Evolutionary conservation across 2,329 filamentous ascomycete genomes (phyloP), one percentile per base, ranked within the genome.

Genomic region (Huntiella bhutanensis): DNA sequence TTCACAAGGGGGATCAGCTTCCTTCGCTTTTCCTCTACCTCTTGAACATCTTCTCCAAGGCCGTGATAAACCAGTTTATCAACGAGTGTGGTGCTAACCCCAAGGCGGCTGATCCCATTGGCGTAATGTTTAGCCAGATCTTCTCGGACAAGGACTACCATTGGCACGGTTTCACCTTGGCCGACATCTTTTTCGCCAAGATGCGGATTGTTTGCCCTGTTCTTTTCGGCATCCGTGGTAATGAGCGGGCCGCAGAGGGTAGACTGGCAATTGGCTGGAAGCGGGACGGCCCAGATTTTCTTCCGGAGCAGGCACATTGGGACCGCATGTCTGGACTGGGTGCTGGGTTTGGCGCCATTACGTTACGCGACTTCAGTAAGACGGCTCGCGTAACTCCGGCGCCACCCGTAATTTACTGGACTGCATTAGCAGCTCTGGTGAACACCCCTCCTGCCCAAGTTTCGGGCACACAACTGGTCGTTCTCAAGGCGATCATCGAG

Each of bases 161-260:
- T 46, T 82, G 77, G 69, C 71, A 77, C 43, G 79, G 75, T 6
- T 62, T 71, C 41, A 71, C 78, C 1, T 67, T 93, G 49, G 78
- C 85, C 45, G 83, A 92, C 57, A 82, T 96, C 49, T 68, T 96
- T 28, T 79, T 93, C 55, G 68, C 87, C 46, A 95, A 96, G 60
- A 82, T 83, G 55, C 77, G 86, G 50, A 68, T 82, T 12, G 69
- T 75, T 3, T 93, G 85, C 55, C 88, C 91, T 0, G 78, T 86
- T 1, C 66, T 98, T 0, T 96, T 92, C 58, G 88, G 88, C 13
- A 75, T 87, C 52, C 71, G 75, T 38, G 87, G 84, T 17, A 76
- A 68, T 51, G 84, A 93, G 58, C 77, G 70, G 51, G 92, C 78
- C 1, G 70, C 76, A 40, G 66, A 67, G 8, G 85, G 84, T 1